Conservation (phyloP, 2,329 filamentous ascomycete species). For the Zasmidium citrigriseum region DNA sequence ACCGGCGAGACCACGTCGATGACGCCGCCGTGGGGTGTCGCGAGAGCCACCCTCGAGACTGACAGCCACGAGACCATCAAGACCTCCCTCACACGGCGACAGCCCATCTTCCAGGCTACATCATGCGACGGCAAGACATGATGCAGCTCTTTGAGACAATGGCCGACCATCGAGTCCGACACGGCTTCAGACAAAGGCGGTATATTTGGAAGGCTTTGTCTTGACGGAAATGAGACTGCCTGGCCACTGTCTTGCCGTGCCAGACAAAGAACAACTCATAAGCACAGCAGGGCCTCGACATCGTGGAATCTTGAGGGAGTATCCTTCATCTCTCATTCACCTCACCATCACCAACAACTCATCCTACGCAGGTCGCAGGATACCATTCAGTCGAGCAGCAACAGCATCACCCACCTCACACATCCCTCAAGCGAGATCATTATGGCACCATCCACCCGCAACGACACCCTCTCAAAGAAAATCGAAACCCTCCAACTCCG, state of each 20-base stretch:
- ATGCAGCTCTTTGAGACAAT: not conserved
- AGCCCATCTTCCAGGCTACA: not conserved
- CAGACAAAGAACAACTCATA: constrained; percentile 12
- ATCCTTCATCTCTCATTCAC: constrained; percentile 7
- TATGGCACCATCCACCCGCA: constrained; percentile 36
- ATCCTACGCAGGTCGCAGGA: constrained; percentile 24
- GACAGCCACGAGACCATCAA: too few species aligned
- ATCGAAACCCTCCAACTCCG: constrained; percentile 65
- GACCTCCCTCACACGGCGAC: not conserved
- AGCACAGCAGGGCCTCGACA: not conserved
- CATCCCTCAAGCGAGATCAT: not conserved
- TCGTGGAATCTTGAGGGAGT: not conserved
- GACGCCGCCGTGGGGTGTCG: not conserved
- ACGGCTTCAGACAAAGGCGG: not conserved
- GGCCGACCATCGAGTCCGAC: not conserved
- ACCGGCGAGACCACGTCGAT: not conserved
- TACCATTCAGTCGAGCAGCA: not conserved
- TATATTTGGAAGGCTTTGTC: constrained; percentile 5
- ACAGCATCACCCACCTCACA: not conserved
- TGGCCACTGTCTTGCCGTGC: constrained; percentile 6
- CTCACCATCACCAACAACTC: not conserved
- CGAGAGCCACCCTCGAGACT: too few species aligned
- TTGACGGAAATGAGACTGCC: not conserved
- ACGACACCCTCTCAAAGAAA: constrained; percentile 56
- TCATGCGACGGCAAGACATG: not conserved